A percentile compares a stretch with the other conserved stretches of the same genome.
Conservation (phyloP, 2,329 filamentous ascomycete genomes). For the Alternaria panax region DNA sequence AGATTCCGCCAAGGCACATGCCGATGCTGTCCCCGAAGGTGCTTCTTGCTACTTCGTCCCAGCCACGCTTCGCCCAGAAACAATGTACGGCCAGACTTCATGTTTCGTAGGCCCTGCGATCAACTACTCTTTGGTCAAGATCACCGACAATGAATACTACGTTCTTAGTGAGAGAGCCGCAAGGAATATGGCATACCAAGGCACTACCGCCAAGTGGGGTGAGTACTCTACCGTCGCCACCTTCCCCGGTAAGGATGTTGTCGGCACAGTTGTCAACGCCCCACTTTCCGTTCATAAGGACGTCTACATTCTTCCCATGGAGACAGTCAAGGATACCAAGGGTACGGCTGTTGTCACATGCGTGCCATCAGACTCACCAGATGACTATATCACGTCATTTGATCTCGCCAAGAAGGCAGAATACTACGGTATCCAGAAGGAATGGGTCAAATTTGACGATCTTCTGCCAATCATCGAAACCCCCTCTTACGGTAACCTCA, state of each 20-base stretch:
- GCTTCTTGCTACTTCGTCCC: slow-evolving; percentile 89
- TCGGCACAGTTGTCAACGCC: slow-evolving; percentile 89
- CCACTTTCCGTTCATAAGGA: slow-evolving; percentile 82
- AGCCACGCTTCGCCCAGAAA: slow-evolving; percentile 92
- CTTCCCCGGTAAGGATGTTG: slow-evolving; percentile 76
- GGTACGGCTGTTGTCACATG: slow-evolving; percentile 96
- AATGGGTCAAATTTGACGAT: slow-evolving; percentile 86
- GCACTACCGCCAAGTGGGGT: slow-evolving; percentile 79
- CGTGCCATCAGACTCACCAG: slow-evolving; percentile 93
- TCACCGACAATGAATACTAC: slow-evolving; percentile 72
- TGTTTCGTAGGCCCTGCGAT: slow-evolving; percentile 94
- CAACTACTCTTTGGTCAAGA: slow-evolving; percentile 86
- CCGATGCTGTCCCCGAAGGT: slow-evolving; percentile 78
- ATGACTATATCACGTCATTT: slow-evolving; percentile 88
- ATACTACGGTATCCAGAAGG: slow-evolving; percentile 91
- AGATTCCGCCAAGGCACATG: slow-evolving; percentile 72
- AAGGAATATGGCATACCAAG: slow-evolving; percentile 96
- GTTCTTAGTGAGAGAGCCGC: slow-evolving; percentile 83
- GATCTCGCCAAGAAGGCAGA: slow-evolving; percentile 95
- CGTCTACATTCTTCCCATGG: slow-evolving; percentile 93
- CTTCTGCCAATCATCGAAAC: slow-evolving; percentile 81
- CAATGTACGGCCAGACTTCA: slow-evolving; percentile 98
- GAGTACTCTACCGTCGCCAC: slow-evolving; percentile 77
- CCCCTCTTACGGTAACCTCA: slow-evolving; percentile 83
- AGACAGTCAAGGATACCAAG: slow-evolving; percentile 88